Percentiles rank a stretch among this genome's conserved stretches.
Evolutionary conservation across 2,329 filamentous ascomycete species (phyloP).

Genomic region (Drechslerella dactyloides): DNA sequence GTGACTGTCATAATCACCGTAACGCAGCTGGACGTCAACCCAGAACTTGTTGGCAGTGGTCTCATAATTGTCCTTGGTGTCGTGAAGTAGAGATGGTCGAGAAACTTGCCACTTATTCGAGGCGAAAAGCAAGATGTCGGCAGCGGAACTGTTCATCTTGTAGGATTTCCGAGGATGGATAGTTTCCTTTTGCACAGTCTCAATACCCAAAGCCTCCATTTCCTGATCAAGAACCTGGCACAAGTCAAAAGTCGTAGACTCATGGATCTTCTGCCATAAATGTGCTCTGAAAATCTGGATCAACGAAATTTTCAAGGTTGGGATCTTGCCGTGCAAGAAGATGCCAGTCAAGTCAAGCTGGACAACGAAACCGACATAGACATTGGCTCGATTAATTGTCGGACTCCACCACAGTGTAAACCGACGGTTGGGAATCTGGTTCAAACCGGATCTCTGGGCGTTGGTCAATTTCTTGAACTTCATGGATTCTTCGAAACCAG

Average conservation of each 20-base stretch:
- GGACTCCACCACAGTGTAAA: conserved; percentile 98
- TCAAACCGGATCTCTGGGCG: conserved; percentile 92
- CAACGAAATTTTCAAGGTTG: conserved; percentile 93
- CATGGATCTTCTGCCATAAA: conserved; percentile 99
- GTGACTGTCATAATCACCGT: conserved; percentile 98
- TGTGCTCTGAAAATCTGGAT: conserved; percentile 99
- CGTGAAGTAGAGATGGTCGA: conserved; percentile 86
- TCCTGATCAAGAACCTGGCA: conserved; percentile 99
- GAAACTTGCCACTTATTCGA: conserved; percentile 99
- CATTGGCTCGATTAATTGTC: conserved; percentile 92
- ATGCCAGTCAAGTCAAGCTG: conserved; percentile 97
- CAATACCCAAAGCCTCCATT: conserved; percentile 90
- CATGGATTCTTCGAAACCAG: conserved; percentile 66
- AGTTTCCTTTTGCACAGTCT: conserved; percentile 98
- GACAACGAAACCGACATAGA: conserved; percentile 91
- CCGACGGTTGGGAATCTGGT: conserved; percentile 97
- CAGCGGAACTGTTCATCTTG: conserved; percentile 99
- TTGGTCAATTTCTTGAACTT: conserved; percentile 99
- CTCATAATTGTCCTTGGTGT: conserved; percentile 95
- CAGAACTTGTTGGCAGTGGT: conserved; percentile 98
- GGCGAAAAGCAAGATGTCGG: conserved; percentile 94
- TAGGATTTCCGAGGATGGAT: conserved; percentile 99
- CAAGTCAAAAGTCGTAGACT: conserved; percentile 82
- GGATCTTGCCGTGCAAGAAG: conserved; percentile 98
- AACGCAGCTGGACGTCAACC: conserved; percentile 94